Percentiles rank a stretch among this genome's conserved stretches.
These are phyloP conservation scores for Aspergillus avenaceus DNA, from an alignment of 495 filamentous ascomycete genomes.

Conservation along the genomic window DNA sequence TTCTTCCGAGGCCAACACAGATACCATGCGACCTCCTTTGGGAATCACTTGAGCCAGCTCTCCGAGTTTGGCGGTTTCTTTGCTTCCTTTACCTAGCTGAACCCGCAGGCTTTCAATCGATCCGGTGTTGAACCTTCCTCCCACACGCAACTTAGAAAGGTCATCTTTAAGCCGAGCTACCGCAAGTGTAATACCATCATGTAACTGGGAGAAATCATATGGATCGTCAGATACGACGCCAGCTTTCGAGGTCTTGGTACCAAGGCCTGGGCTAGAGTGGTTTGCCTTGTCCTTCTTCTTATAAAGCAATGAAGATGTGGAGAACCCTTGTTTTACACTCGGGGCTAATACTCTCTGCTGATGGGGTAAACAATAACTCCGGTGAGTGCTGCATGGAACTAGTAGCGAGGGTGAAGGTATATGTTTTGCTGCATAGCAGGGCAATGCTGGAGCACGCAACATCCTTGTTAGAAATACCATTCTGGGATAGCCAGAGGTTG, in stretches of 20 bases:
- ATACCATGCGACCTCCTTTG: conserved; percentile 62
- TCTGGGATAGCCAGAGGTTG: no score
- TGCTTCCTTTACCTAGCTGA: conserved; percentile 49
- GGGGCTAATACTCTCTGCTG: not conserved
- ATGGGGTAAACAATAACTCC: not conserved
- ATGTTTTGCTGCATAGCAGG: not conserved
- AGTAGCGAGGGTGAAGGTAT: not conserved
- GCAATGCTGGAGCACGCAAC: not conserved
- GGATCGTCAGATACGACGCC: conserved; percentile 46
- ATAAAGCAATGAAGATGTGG: conserved; percentile 22
- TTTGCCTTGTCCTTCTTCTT: conserved; percentile 40
- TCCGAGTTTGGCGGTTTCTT: conserved; percentile 48
- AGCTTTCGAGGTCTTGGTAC: conserved; percentile 11
- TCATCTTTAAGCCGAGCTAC: conserved; percentile 55
- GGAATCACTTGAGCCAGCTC: conserved; percentile 76
- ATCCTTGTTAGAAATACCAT: not conserved
- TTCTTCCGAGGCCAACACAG: conserved; percentile 60
- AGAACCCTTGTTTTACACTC: conserved; percentile 15
- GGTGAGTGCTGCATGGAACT: not conserved
- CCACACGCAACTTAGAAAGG: conserved; percentile 61
- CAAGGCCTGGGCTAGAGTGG: conserved; percentile 9
- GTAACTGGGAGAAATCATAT: conserved; percentile 62
- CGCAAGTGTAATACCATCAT: conserved; percentile 52
- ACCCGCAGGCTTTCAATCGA: conserved; percentile 62
- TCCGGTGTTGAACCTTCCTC: conserved; percentile 67